Base-by-base conservation (phyloP, 2,329 filamentous ascomycete genomes). In the Botrytis paeoniae region DNA sequence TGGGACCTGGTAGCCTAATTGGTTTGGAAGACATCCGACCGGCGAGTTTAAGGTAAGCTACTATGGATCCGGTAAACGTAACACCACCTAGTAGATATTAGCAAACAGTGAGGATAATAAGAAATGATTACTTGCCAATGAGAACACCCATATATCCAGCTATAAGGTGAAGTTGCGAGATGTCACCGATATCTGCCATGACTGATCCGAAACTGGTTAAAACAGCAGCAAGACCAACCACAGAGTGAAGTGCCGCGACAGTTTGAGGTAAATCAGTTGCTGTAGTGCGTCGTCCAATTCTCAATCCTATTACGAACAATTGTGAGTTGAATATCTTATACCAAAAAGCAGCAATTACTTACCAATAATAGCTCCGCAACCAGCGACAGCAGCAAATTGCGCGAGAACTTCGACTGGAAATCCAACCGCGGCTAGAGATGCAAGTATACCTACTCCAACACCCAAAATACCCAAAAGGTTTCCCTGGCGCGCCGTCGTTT, bases 221-320 rank as follows among this genome's bases (percentile, higher is more conserved):
- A 0, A 97, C 94, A 16, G 94, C 94, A 18, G 94, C 94, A 1
- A 97, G 86, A 81, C 94, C 94, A 45, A 97, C 94, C 12, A 97
- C 94, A 0, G 93, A 97, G 82, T 97, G 94, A 43, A 97, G 85
- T 0, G 94, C 94, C 32, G 94, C 94, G 3, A 97, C 94, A 0
- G 93, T 97, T 81, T 97, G 94, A 0, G 94, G 94, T 2, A 97
- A 88, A 71, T 94, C 93, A 0, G 94, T 97, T 0, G 94, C 93
- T 0, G 93, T 97, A 76, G 97, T 97, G 20, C 93, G 89, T 78
- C 93, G 92, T 61, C 94, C 94, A 75, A 97, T 95, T 37, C 94
- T 80, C 68, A 93, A 87, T 45, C 93, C 91, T 76, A 75, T 10
- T 4, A 20, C 14, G 20, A 39, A 59, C 10, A 10, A 14, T 12